Evolutionary conservation across 2,329 filamentous ascomycete genomes (phyloP).

Genomic region (Coleophoma cylindrospora): DNA sequence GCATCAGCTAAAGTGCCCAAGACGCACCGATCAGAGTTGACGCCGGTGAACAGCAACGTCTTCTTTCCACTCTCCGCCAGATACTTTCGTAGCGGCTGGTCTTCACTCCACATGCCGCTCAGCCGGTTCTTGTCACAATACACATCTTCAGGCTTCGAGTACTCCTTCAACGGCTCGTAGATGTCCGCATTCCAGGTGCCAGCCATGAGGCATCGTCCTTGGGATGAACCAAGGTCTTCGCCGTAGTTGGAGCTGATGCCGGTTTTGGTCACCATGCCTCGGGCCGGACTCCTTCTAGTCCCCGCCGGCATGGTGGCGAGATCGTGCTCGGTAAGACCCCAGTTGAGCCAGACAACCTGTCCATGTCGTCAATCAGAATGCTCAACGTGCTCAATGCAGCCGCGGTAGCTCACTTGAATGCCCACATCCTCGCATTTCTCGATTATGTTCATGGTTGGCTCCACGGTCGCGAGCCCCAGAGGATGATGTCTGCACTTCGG

Average conservation of each 20-base stretch:
- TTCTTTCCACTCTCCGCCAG: conserved; percentile 32
- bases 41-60: conserved; percentile 51
- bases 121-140: conserved; percentile 50
- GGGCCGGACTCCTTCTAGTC: conserved; percentile 40
- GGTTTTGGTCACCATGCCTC: conserved; percentile 17
- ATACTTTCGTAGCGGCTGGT: conserved; percentile 33
- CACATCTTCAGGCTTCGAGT: conserved; percentile 37
- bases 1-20: conserved; percentile 47
- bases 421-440: conserved; percentile 38
- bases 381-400: neutral
- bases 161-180: conserved; percentile 35
- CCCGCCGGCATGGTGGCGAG: conserved; percentile 42
- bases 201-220: conserved; percentile 40
- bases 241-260: conserved; percentile 31
- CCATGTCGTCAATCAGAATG: neutral
- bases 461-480: conserved; percentile 32
- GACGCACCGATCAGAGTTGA: conserved; percentile 56
- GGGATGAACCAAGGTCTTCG: conserved; percentile 35
- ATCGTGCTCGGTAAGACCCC: conserved; percentile 49
- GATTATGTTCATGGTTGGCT: conserved; percentile 33
- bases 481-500: conserved; percentile 31
- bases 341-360: conserved; percentile 46
- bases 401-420: conserved; percentile 29
- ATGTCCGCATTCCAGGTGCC: conserved; percentile 49
- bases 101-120: conserved; percentile 46